Base-by-base conservation (phyloP, 148 eudicot species). In the Chenopodium album region DNA sequence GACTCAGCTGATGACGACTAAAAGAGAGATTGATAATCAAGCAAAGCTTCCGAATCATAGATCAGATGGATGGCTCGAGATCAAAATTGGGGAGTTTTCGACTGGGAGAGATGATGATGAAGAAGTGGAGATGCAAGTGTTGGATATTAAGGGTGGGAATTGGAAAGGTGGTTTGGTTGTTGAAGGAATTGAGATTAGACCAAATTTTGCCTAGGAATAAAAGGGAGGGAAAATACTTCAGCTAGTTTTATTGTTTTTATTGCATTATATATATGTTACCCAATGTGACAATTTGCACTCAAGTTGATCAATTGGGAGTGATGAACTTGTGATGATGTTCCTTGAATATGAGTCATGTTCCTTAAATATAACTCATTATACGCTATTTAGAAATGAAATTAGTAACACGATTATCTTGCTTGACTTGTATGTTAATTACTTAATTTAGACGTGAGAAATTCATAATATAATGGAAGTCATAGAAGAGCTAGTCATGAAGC, bases 161-260 rank as follows among this genome's bases (percentile, higher is more conserved):
- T 81, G 91, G 88, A 91, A 90, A 80, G 62, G 82, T 46, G 96
- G 93, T 1, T 81, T 94, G 47, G 9, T 88, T 73, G 76, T 94
- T 29, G 85, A 92, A 84, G 96, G 98, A 12, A 82, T 94, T 70
- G 94, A 92, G 83, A 67, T 92, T 26, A 84, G 95, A 76, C 93
- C 98, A 0, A 87, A 87, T 76, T 44, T 14, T 50, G 37, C 22
- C 31, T 19, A 28, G 48, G 26, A 56, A 46, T 56, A n/a, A 73
- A 63, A 37, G 44, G 44, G 31, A 26, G 14, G 22, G 46, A 78
- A 4, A 17, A 29, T 63, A 20, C 9, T n/a, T 63, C 26, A 63
- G 2, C 2, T n/a, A 64, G 68, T 12, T 48, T 48, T 48, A 48
- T 48, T 48, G 54, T 11, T 48, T 37, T 13, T 10, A 48, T 48